phyloP scores from a whole-genome alignment of 2,329 filamentous ascomycete species.

The Aspergillus tamarii region DNA sequence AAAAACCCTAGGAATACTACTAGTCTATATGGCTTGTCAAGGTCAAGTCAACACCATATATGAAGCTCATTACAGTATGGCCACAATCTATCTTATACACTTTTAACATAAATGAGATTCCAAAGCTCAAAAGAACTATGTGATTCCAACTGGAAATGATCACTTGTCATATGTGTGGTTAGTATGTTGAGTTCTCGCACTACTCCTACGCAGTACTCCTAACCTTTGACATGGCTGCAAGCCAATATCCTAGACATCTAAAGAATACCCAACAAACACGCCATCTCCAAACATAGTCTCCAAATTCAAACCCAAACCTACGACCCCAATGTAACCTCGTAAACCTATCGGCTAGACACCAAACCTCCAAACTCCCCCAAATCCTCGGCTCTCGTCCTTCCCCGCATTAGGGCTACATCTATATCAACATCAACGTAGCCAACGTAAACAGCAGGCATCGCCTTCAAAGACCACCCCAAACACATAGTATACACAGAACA shows the following conservation, averaged over 20 bases:
- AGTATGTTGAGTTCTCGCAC: too few species aligned
- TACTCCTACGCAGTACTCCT: too few species aligned
- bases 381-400: slow-evolving; percentile 23
- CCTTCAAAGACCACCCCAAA: neutral
- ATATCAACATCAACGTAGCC: neutral
- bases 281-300: too few species aligned
- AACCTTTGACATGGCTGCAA: too few species aligned
- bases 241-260: too few species aligned
- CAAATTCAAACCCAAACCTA: neutral
- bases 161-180: neutral
- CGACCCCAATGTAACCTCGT: neutral
- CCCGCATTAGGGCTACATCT: slow-evolving; percentile 23
- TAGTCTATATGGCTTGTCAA: too few species aligned
- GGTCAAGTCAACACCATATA: neutral
- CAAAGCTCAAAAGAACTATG: neutral
- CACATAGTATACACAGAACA: neutral
- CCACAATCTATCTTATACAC: neutral
- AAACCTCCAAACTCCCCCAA: neutral
- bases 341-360: neutral
- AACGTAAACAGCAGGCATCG: neutral
- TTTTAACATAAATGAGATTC: neutral
- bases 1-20: neutral
- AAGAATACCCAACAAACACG: neutral
- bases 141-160: rapidly evolving
- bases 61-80: neutral